phyloP scores from a whole-genome alignment of 202 grass and related monocot species.

The Panicum virgatum region DNA sequence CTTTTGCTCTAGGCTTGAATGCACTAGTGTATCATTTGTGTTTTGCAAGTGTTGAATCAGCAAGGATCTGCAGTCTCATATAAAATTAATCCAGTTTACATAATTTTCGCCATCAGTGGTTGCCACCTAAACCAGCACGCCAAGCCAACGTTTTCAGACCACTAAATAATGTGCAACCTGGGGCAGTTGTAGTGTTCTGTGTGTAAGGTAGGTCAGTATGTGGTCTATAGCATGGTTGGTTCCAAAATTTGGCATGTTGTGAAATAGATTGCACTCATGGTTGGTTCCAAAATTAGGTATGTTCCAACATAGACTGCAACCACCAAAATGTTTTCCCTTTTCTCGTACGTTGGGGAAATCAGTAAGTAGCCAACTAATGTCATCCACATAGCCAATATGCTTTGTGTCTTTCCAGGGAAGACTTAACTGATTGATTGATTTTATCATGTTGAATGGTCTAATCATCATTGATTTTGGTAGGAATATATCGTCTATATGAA shows the following conservation, averaged over 20 bases:
- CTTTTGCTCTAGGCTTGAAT: not conserved
- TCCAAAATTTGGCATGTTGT: not conserved
- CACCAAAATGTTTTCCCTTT: not conserved
- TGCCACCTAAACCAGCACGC: slow-evolving; percentile 16
- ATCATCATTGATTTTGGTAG: not conserved
- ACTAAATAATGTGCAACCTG: not conserved
- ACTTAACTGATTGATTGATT: not conserved
- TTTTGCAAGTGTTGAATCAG: not conserved
- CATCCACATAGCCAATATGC: not conserved
- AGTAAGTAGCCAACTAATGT: not conserved
- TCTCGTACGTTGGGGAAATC: not conserved
- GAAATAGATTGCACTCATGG: not conserved
- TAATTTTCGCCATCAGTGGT: slow-evolving; percentile 22
- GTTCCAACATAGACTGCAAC: not conserved
- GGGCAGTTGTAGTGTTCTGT: not conserved
- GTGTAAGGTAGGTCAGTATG: slow-evolving; percentile 8
- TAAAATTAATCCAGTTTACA: not conserved
- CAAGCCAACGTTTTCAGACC: slow-evolving; percentile 12
- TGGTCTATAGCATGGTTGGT: slow-evolving; percentile 1
- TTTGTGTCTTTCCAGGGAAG: not conserved
- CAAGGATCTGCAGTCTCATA: slow-evolving; percentile 3
- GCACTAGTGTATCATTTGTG: not conserved
- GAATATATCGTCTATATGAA: not conserved
- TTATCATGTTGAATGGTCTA: not conserved
- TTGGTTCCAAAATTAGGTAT: not conserved